Percentiles rank a stretch among this genome's conserved stretches.
These are phyloP conservation scores for Trichothecium sympodiale DNA, from an alignment of 2,329 filamentous ascomycete species.

Conservation along the genomic window DNA sequence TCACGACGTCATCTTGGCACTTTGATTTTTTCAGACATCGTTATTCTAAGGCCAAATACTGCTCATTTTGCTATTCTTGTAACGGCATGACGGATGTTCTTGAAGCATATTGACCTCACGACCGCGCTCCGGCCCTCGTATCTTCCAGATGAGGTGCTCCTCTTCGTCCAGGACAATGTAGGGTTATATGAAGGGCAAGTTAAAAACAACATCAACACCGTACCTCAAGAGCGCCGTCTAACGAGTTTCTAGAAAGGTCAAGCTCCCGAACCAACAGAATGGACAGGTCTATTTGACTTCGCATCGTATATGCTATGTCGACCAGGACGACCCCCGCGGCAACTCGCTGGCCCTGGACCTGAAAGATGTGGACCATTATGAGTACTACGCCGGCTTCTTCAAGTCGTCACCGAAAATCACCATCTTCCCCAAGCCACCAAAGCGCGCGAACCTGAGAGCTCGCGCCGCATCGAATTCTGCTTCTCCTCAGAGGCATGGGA, in stretches of 20 bases:
- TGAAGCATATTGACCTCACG: slow-evolving; percentile 90
- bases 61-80: slow-evolving; percentile 4
- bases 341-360: slow-evolving; percentile 78
- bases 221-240: not conserved
- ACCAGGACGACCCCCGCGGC: slow-evolving; percentile 73
- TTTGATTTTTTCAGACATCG: too few relatives aligned
- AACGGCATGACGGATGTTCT: slow-evolving; percentile 74
- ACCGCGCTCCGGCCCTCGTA: slow-evolving; percentile 90
- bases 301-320: slow-evolving; percentile 90
- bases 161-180: slow-evolving; percentile 96
- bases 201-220: not conserved
- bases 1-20: too few relatives aligned
- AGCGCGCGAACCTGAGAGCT: slow-evolving; percentile 48
- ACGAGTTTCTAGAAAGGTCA: slow-evolving; percentile 61
- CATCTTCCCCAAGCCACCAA: slow-evolving; percentile 69
- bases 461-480: slow-evolving; percentile 36
- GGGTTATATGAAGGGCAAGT: slow-evolving; percentile 93
- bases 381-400: slow-evolving; percentile 87
- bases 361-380: slow-evolving; percentile 81
- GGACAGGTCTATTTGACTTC: slow-evolving; percentile 95
- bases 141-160: slow-evolving; percentile 82
- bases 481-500: slow-evolving; percentile 32
- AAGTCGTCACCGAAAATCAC: slow-evolving; percentile 94
- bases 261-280: slow-evolving; percentile 87
- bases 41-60: too few relatives aligned